Evolutionary conservation across 1,139 yeast genomes (phyloP).

Genomic region (Yarrowia galli): DNA sequence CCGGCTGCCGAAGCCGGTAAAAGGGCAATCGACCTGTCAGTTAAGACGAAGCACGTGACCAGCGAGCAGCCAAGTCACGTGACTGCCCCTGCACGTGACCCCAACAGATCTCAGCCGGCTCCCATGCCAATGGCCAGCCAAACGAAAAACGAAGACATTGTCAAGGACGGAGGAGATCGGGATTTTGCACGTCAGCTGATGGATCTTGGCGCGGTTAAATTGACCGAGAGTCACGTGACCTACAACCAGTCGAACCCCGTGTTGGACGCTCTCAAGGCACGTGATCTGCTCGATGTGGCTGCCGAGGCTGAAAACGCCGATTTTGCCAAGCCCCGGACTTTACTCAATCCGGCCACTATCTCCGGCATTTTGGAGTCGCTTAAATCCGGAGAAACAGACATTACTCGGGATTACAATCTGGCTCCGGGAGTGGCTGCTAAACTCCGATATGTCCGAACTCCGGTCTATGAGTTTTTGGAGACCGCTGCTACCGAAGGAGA

Average conservation of each 20-base stretch:
- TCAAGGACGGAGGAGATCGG: conserved; percentile 11
- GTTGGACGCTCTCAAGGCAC: conserved; percentile 21
- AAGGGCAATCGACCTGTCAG: conserved; percentile 20
- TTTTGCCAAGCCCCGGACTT: conserved; percentile 17
- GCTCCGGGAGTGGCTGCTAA: conserved; percentile 33
- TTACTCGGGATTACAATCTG: conserved; percentile 24
- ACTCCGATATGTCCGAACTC: neutral
- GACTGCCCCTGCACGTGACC: too few species aligned
- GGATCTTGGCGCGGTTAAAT: conserved; percentile 31
- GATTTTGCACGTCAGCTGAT: conserved; percentile 30
- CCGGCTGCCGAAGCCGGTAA: conserved; percentile 24
- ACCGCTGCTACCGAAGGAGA: conserved; percentile 3
- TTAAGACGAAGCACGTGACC: conserved; percentile 28
- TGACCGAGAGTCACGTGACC: conserved; percentile 17
- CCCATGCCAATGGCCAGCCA: conserved; percentile 31
- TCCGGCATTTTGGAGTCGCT: conserved; percentile 16
- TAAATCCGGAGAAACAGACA: conserved; percentile 14
- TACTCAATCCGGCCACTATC: conserved; percentile 29
- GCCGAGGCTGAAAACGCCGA: conserved; percentile 15
- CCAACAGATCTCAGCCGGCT: conserved; percentile 22
- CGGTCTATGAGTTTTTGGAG: conserved; percentile 28
- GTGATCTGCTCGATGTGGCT: neutral
- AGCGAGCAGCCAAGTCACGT: too few species aligned
- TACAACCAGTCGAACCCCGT: conserved; percentile 8
- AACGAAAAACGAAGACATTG: conserved; percentile 28